These are phyloP conservation scores for Stygiomarasmius scandens DNA, from an alignment of 1,284 basidiomycete species.

Conservation along the genomic window DNA sequence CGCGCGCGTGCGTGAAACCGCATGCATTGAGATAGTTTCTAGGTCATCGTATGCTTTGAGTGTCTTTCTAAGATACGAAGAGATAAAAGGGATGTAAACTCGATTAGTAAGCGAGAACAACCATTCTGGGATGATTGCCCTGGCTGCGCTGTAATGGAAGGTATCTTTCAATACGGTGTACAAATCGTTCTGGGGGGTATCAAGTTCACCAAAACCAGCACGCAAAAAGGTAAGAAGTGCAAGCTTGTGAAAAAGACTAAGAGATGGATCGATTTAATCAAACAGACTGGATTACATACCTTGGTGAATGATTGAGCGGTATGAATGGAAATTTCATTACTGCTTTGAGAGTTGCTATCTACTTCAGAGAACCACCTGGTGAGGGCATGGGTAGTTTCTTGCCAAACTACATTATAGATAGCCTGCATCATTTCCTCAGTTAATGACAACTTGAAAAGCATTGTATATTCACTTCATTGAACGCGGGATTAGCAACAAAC, in stretches of 20 bases:
- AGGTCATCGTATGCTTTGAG: constrained; percentile 37
- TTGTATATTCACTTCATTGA: too few relatives aligned
- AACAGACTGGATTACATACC: not conserved
- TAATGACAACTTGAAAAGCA: too few relatives aligned
- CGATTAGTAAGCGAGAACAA: constrained; percentile 29
- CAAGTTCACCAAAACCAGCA: not conserved
- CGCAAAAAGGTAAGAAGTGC: not conserved
- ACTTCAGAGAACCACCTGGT: not conserved
- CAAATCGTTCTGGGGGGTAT: not conserved
- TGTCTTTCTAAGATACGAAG: constrained; percentile 22
- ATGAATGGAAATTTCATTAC: not conserved
- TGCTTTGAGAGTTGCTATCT: not conserved
- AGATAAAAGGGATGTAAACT: constrained; percentile 36
- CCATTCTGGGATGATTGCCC: constrained; percentile 30
- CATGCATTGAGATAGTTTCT: constrained; percentile 40
- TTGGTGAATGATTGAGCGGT: not conserved
- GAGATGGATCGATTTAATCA: not conserved
- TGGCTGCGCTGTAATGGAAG: not conserved
- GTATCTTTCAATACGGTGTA: not conserved
- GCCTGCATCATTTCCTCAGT: too few relatives aligned
- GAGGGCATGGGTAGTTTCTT: not conserved
- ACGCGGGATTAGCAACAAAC: too few relatives aligned
- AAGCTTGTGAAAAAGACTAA: not conserved
- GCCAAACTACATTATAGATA: too few relatives aligned
- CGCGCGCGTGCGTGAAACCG: constrained; percentile 36